Evolutionary conservation across 306 rosid genomes (phyloP), one percentile per base, ranked within the genome.

Genomic region (Quercus alba): DNA sequence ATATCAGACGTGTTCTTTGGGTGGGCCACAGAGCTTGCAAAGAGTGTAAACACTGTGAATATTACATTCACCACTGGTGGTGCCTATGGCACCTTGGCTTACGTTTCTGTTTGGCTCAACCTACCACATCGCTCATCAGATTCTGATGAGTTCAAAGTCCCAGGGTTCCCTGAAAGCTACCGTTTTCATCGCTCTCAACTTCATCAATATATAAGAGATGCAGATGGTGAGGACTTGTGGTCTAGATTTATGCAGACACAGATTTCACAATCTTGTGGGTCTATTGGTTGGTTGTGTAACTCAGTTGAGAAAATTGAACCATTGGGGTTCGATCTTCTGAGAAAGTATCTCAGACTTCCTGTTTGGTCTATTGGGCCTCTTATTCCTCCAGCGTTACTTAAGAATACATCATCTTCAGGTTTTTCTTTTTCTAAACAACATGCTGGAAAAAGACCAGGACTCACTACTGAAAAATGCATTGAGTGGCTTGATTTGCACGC

Each of bases 61-160:
- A 69, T 91, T 26, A 5, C 70, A 12, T 93, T 91, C 88, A 57
- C 90, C 20, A 91, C 97, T 21, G 73, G 89, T 70, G 94, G 97
- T 26, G 97, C 93, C 49, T 91, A 91, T 67, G 97, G 97, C 69
- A 77, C 94, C 31, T 9, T 90, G 64, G 90, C 92, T n/a, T 89
- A 84, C 31, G 4, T 83, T 35, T 93, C 97, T 4, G 2, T 88
- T 1, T 93, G 94, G 93, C 58, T 79, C n/a, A 82, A 89, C 63
- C 92, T 91, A 25, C 97, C 97, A 2, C 95, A 90, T 14, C 86
- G 81, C 0, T 73, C 74, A 10, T 77, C 87, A 1, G 80, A 81
- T 26, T 78, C 86, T 9, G 87, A 86, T 1, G 88, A 87, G 85
- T 91, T 91, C 31, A 31, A 30, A 23, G 56, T 84, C 21, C 90